Evolutionary conservation across 2,329 filamentous ascomycete genomes (phyloP).

Genomic region (Ascochyta fabae): DNA sequence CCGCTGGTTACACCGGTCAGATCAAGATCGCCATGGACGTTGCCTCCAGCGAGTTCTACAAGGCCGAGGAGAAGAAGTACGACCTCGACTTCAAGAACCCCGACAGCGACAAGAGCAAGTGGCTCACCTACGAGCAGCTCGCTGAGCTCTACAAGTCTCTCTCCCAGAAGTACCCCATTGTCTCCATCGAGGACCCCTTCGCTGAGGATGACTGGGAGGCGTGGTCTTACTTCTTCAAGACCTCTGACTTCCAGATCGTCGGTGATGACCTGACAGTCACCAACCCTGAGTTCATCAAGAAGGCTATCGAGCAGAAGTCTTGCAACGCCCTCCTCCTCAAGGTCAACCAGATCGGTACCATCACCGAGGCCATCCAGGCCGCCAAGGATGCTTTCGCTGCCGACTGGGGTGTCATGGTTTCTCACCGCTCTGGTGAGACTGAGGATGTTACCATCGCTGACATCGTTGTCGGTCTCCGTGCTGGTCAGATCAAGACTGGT

Average conservation of each 20-base stretch:
- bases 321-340: constrained; percentile 98
- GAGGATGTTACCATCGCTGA: constrained; percentile 99
- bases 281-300: constrained; percentile 99
- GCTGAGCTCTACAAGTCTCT: constrained; percentile 89
- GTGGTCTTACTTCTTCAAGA: constrained; percentile 99
- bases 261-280: constrained; percentile 99
- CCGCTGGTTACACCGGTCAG: constrained; percentile 93
- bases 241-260: constrained; percentile 96
- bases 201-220: constrained; percentile 99
- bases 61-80: constrained; percentile 95
- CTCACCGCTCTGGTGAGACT: constrained; percentile 98
- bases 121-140: constrained; percentile 98
- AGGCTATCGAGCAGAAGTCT: constrained; percentile 98
- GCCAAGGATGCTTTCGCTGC: constrained; percentile 96
- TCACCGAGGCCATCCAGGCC: constrained; percentile 98
- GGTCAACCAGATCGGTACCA: constrained; percentile 99
- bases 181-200: constrained; percentile 98
- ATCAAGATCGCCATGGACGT: constrained; percentile 99
- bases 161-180: constrained; percentile 94
- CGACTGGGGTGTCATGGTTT: constrained; percentile 99
- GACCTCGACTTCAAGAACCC: constrained; percentile 99
- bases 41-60: constrained; percentile 99
- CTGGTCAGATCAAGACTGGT: constrained; percentile 79
- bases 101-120: constrained; percentile 92
- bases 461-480: constrained; percentile 93